These are phyloP conservation scores for Fraxinus baroniana DNA, from an alignment of 305 asterid species.

Conservation along the genomic window DNA sequence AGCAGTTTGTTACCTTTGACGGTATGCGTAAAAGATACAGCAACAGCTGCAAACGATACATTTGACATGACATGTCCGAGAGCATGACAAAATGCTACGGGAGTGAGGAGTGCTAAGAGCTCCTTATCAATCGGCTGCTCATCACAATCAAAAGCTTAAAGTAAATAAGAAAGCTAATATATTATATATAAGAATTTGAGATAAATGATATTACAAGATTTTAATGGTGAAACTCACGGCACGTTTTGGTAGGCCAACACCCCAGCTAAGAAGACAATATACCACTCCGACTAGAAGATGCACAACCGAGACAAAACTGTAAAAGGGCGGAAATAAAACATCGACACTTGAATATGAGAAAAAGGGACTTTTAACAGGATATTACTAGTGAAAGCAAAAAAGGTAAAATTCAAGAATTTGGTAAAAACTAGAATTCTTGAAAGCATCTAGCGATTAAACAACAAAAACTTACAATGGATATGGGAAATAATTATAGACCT, in stretches of 20 bases:
- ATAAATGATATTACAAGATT: background rate
- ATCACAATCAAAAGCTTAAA: constrained; percentile 16
- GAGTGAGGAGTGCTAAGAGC: constrained; percentile 54
- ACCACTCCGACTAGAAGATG: constrained; percentile 70
- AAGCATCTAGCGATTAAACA: background rate
- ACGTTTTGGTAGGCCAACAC: constrained; percentile 58
- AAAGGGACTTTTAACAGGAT: background rate
- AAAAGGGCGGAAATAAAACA: background rate
- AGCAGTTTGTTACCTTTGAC: constrained; percentile 43
- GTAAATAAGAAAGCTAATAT: background rate
- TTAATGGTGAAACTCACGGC: constrained; percentile 42
- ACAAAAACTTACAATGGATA: constrained; percentile 55
- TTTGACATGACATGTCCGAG: constrained; percentile 74
- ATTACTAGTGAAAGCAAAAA: background rate
- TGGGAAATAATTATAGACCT: constrained; percentile 70
- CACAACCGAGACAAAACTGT: constrained; percentile 58
- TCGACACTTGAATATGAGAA: background rate
- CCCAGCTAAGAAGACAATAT: constrained; percentile 58
- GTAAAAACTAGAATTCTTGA: background rate
- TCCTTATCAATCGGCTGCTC: constrained; percentile 58
- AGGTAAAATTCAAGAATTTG: background rate
- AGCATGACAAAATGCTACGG: constrained; percentile 65
- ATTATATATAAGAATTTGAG: background rate
- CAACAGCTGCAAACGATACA: constrained; percentile 67
- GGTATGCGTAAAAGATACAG: constrained; percentile 71